Base-by-base conservation (phyloP, 1,284 basidiomycete genomes). In the Malassezia dermatis region DNA sequence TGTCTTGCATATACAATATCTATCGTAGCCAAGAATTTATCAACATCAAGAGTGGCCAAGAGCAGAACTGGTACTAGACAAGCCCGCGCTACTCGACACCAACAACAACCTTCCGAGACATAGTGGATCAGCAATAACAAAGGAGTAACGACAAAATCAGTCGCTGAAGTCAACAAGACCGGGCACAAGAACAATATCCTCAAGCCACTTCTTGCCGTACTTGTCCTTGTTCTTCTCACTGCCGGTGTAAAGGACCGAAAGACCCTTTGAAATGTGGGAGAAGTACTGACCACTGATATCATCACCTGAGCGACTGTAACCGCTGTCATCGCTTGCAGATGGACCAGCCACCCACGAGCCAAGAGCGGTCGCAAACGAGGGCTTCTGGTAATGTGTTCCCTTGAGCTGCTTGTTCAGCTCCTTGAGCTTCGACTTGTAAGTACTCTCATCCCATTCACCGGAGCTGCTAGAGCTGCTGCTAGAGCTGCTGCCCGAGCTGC, bases 301-400 rank as follows among this genome's bases (percentile, higher is more conserved):
- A 58, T 73, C 71, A 12, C 65, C 70, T 2, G 48, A 32, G 8
- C 58, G 57, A 3, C 32, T 52, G 58, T 69, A 73, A 19, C 63
- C 58, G 1, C 63, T 65, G 28, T 48, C 53, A 3, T 66, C 64
- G 19, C 61, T 59, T 2, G 62, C 59, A 4, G 67, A 60, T 1
- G 69, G 64, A n/a, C 71, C 71, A 0, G 68, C 71, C 2, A 73
- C 70, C 71, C 71, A 73, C 24, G 64, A 63, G 4, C 71, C 71
- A 8, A 70, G 50, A 0, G 50, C 64, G 0, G 67, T 71, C 30
- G 58, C 47, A 45, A 59, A 60, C 2, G 57, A 55, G 3, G 51
- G 43, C 34, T 46, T 47, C 28, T 50, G 32, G 28, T 42, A 11
- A n/a, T 54, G 44, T n/a, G n/a, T 34, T 10, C 41, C 31, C 40